A percentile compares a stretch with the other conserved stretches of the same genome.
These are phyloP conservation scores for Zymoseptoria tritici DNA, from an alignment of 2,329 filamentous ascomycete species.

Conservation along the genomic window DNA sequence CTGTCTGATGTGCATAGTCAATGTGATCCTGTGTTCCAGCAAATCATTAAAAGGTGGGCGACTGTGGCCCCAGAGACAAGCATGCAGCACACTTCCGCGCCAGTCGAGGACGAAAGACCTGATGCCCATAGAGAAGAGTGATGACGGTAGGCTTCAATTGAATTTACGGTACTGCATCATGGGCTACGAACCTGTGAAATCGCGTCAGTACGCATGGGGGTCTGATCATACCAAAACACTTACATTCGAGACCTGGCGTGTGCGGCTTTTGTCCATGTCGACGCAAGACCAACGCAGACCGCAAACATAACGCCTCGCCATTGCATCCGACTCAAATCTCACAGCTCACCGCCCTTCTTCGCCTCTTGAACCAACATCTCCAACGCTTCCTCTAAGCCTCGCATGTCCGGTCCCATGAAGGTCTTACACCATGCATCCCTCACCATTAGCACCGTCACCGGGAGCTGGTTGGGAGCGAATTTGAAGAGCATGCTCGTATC, in stretches of 20 bases:
- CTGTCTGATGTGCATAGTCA: not conserved
- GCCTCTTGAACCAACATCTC: conserved; percentile 5
- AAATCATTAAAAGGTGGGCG: not conserved
- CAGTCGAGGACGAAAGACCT: not conserved
- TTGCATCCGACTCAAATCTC: not conserved
- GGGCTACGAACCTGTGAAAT: not conserved
- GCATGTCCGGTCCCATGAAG: conserved; percentile 13
- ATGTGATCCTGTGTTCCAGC: not conserved
- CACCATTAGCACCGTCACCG: conserved; percentile 15
- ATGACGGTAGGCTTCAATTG: not conserved
- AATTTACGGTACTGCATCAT: not conserved
- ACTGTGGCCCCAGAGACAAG: not conserved
- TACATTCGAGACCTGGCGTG: not conserved
- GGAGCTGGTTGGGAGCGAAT: conserved; percentile 19
- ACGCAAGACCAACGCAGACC: no score
- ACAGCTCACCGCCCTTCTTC: not conserved
- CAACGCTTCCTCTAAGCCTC: conserved; percentile 6
- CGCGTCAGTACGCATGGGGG: not conserved
- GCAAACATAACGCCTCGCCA: no score
- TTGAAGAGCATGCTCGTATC: conserved; percentile 17
- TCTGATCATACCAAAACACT: not conserved
- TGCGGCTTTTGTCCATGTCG: no score
- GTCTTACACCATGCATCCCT: conserved; percentile 15
- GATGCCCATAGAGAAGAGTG: not conserved
- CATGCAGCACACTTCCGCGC: not conserved